Evolutionary conservation across 805 yeast species (phyloP), one percentile per base, ranked within the genome.

Genomic region (Metschnikowia peoriensis): DNA sequence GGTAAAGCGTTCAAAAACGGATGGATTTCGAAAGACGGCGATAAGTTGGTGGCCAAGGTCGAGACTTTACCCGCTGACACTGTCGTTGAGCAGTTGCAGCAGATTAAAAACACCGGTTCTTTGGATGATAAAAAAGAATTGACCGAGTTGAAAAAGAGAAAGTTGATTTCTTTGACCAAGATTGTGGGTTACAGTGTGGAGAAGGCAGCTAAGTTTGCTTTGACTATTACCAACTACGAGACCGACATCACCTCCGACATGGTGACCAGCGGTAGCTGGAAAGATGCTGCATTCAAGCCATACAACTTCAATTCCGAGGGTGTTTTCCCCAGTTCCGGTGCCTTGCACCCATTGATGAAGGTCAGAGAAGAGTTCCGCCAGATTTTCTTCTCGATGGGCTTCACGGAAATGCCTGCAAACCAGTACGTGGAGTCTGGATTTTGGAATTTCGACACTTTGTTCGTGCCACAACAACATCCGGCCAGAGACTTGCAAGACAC

Each of bases 401-500:
- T 94, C 84, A 84, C 94, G 29, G 99, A 94, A 76, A 94, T 94
- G 99, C 97, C 99, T 55, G 87, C 99, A 28, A 93, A 93, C 72
- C 97, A 93, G 72, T 94, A 92, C 69, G 99, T 94, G 49, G 99
- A 94, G 69, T 83, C 94, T 15, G 98, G 98, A 5, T 94, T 94
- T 84, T 94, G 99, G 99, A 94, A 94, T 75, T 94, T 94, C 67
- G 99, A 94, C 71, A 84, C 99, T 4, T 80, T 94, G 65, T 94
- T 77, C 65, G 99, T 94, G 50, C 99, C 99, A 51, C 99, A 94
- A 77, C 98, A 94, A 77, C 99, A 94, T 76, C 99, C 99, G 15
- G 99, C 99, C 46, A 86, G 99, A 78, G 99, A 94, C 70, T 80
- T 94, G 70, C 99, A 94, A 75, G 99, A 94, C 75, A 94, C 99